A percentile compares a stretch with the other conserved stretches of the same genome.
phyloP scores from a whole-genome alignment of 192 early-diverging fungal species.

The Coemansia reversa region DNA sequence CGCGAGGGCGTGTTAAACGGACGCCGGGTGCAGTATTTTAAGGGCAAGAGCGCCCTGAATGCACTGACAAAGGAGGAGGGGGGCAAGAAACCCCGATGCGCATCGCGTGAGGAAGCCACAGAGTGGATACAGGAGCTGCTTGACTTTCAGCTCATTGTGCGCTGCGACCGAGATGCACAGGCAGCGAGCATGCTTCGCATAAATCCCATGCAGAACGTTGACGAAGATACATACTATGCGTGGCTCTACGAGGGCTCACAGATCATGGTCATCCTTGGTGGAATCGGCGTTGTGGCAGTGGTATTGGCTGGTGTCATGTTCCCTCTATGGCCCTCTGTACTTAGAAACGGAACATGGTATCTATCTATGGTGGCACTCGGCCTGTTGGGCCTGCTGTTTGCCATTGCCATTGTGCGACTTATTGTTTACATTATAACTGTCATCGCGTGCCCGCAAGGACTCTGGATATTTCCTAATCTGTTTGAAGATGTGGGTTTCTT shows the following conservation, averaged over 20 bases:
- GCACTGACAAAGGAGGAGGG: constrained; percentile 45
- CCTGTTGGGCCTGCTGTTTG: constrained; percentile 87
- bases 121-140: constrained; percentile 67
- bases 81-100: constrained; percentile 54
- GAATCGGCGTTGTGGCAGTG: constrained; percentile 71
- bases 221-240: constrained; percentile 84
- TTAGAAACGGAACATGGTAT: constrained; percentile 89
- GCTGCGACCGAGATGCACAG: constrained; percentile 66
- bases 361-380: constrained; percentile 77
- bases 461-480: constrained; percentile 97
- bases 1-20: constrained; percentile 89
- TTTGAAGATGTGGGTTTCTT: constrained; percentile 95
- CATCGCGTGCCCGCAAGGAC: constrained; percentile 69
- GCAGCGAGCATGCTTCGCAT: constrained; percentile 52
- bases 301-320: constrained; percentile 95
- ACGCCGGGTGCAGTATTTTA: constrained; percentile 88
- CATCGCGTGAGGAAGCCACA: constrained; percentile 60
- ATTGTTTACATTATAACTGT: constrained; percentile 80
- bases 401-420: constrained; percentile 80
- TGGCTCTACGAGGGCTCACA: constrained; percentile 95
- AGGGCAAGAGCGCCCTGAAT: constrained; percentile 57
- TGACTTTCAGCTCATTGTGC: constrained; percentile 71
- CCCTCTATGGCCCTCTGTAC: constrained; percentile 87
- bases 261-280: constrained; percentile 72
- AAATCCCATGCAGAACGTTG: constrained; percentile 64